Evolutionary conservation across 768 basidiomycete species (phyloP).

Genomic region (Amanita inopinata): DNA sequence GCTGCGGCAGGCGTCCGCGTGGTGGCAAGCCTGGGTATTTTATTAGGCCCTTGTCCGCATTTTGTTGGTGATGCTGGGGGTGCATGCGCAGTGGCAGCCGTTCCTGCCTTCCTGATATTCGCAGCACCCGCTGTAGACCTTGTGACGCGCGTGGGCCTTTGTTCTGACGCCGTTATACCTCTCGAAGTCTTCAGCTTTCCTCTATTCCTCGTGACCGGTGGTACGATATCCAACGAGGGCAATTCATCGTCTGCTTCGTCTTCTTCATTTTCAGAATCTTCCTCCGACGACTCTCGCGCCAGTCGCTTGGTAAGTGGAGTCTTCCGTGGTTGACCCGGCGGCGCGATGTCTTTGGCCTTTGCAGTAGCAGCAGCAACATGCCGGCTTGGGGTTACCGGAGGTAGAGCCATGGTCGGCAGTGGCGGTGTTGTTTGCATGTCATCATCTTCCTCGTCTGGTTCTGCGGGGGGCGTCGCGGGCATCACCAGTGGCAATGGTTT

Average conservation of each 20-base stretch:
- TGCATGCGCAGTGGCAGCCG: constrained; percentile 23
- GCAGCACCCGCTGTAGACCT: constrained; percentile 54
- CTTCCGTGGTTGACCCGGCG: constrained; percentile 82
- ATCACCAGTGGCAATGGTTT: constrained; percentile 43
- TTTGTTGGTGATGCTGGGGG: constrained; percentile 27
- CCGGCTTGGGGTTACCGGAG: constrained; percentile 75
- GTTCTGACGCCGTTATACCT: constrained; percentile 53
- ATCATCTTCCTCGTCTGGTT: constrained; percentile 55
- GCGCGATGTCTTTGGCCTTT: constrained; percentile 59
- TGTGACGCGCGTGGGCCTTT: constrained; percentile 65
- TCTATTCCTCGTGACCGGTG: constrained; percentile 24
- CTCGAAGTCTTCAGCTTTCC: constrained; percentile 32
- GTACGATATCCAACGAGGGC: constrained; percentile 44
- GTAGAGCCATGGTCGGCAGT: constrained; percentile 28
- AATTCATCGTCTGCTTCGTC: constrained; percentile 50
- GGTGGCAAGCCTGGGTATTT: constrained; percentile 56
- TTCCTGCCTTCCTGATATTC: constrained; percentile 44
- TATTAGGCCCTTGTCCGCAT: constrained; percentile 47
- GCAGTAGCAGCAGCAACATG: constrained; percentile 64
- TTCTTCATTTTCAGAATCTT: constrained; percentile 38
- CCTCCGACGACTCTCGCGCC: constrained; percentile 60
- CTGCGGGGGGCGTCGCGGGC: constrained; percentile 75
- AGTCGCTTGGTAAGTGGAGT: constrained; percentile 71
- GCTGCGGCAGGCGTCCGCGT: constrained; percentile 43
- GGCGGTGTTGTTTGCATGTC: constrained; percentile 34